Evolutionary conservation across 2,329 filamentous ascomycete species (phyloP).

Genomic region (Leptoxyphium fumago): DNA sequence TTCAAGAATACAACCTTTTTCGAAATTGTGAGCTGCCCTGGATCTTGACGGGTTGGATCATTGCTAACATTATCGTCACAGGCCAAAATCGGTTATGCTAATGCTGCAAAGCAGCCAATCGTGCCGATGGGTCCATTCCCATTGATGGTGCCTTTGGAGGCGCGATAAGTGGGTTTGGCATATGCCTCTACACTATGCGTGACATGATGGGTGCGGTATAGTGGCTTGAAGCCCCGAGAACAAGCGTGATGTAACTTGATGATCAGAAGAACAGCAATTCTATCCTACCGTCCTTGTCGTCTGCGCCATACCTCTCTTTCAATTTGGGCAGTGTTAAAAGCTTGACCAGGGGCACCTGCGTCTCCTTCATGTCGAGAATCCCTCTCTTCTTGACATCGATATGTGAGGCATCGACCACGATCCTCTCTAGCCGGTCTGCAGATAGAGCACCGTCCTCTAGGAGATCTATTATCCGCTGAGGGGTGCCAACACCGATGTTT

Average conservation of each 20-base stretch:
- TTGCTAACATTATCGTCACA: constrained; percentile 2
- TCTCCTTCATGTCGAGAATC: constrained; percentile 90
- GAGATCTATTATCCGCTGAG: constrained; percentile 65
- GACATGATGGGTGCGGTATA: constrained; percentile 8
- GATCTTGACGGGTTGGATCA: not conserved
- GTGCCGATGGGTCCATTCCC: constrained; percentile 13
- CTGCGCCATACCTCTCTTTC: constrained; percentile 49
- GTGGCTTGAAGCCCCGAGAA: too few species aligned
- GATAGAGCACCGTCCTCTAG: constrained; percentile 66
- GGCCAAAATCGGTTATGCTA: constrained; percentile 15
- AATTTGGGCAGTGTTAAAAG: constrained; percentile 59
- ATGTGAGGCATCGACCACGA: constrained; percentile 82
- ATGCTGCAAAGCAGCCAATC: constrained; percentile 6
- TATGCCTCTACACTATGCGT: not conserved
- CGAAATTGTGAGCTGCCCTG: constrained; percentile 18
- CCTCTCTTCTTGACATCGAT: constrained; percentile 91
- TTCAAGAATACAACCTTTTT: constrained; percentile 32
- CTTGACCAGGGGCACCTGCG: constrained; percentile 62
- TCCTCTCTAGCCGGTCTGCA: constrained; percentile 54
- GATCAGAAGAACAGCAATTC: constrained; percentile 49
- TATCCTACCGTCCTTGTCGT: constrained; percentile 34
- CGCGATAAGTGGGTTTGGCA: not conserved
- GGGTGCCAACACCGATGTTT: constrained; percentile 82
- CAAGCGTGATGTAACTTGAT: not conserved
- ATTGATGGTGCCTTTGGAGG: constrained; percentile 9